phyloP scores from a whole-genome alignment of 1,284 basidiomycete species.

The Boletellus dicymbophilus region DNA sequence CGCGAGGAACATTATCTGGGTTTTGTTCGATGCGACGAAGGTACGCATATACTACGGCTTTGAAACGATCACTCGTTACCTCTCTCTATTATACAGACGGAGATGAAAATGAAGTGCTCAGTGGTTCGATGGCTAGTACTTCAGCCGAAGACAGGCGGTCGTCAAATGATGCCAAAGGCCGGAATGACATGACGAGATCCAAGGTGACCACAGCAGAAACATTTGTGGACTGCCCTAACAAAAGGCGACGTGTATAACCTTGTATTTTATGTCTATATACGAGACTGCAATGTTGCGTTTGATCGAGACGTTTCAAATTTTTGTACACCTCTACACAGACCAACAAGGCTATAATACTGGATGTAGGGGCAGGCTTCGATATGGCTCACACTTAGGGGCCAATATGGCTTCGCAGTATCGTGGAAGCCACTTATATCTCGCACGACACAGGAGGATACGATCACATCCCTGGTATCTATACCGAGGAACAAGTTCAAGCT shows the following conservation, averaged over 20 bases:
- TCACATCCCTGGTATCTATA: conserved; percentile 22
- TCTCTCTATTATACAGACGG: not conserved
- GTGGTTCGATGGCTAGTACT: not conserved
- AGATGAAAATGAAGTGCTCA: too few relatives aligned
- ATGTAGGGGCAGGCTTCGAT: too few relatives aligned
- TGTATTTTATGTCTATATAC: too few relatives aligned
- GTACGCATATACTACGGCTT: not conserved
- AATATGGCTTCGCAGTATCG: too few relatives aligned
- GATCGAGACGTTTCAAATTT: too few relatives aligned
- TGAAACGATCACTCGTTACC: not conserved
- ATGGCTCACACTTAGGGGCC: too few relatives aligned
- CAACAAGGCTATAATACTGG: too few relatives aligned
- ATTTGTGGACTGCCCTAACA: not conserved
- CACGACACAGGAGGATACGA: conserved; percentile 23
- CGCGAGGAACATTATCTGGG: not conserved
- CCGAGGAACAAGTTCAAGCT: conserved; percentile 9
- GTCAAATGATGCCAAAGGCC: too few relatives aligned
- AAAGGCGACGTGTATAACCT: not conserved
- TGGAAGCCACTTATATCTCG: conserved; percentile 36
- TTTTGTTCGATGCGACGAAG: conserved; percentile 1
- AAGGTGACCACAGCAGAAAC: not conserved
- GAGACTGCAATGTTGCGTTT: too few relatives aligned
- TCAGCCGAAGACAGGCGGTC: too few relatives aligned
- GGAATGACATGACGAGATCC: not conserved
- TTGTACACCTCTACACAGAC: too few relatives aligned